Base-by-base conservation (phyloP, 768 basidiomycete genomes). In the Gloeopeniophorella convolvens region DNA sequence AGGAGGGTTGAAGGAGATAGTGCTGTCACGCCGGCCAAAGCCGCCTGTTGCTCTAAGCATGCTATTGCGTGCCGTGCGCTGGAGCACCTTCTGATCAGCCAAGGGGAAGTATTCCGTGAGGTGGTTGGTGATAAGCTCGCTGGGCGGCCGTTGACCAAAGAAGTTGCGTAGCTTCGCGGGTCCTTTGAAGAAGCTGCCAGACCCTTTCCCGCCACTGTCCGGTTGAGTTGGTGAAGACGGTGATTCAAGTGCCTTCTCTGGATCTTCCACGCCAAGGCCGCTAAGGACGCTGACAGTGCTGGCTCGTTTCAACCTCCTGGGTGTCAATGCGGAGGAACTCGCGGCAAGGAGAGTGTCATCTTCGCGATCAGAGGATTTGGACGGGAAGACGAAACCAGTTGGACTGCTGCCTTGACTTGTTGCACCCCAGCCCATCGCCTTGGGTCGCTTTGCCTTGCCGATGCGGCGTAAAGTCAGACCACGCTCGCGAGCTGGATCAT, bases 101-200 rank as follows among this genome's bases (percentile, higher is more conserved):
- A 79, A 77, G 1, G 96, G 96, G 80, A 99, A 99, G 72, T 87
- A 99, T 54, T 96, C 94, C 16, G 86, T 82, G 43, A 98, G 68
- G 63, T 98, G 94, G 6, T 75, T 95, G 21, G 94, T 89, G 71
- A 98, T 98, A 55, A 98, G 81, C 66, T 98, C 96, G 68, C 88
- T 91, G 0, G 96, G 94, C 0, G 96, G 96, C 33, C 96, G 87
- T 62, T 97, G 96, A 13, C 95, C 96, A 59, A 97, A 95, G 74
- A 98, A 99, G 73, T 92, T 93, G 67, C 88, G 88, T 40, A 93
- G 65, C 62, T 90, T 93, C 18, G 79, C 78, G 3, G 83, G 78
- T 8, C 74, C 70, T 59, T 78, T 78, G 43, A 47, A 27, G 41
- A 60, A 35, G 33, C 20, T 24, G 20, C 35, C 11, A 50, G 57